Evolutionary conservation across 2,329 filamentous ascomycete species (phyloP).

Genomic region (Cladobotryum protrusum): DNA sequence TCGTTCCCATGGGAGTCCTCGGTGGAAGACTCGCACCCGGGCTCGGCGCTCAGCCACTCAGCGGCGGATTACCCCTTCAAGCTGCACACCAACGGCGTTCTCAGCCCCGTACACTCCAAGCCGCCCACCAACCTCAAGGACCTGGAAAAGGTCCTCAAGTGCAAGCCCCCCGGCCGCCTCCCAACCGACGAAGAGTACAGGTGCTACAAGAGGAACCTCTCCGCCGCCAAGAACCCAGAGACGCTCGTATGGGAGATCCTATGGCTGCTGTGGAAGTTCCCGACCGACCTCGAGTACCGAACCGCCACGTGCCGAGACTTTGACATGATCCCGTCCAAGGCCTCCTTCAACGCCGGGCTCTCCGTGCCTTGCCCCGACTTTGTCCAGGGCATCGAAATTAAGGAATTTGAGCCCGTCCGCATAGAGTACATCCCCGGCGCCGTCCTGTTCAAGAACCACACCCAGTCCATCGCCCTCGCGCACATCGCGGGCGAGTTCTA

Average conservation of each 20-base stretch:
- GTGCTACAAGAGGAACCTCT: not conserved
- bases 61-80: not conserved
- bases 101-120: not conserved
- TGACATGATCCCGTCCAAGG: slow-evolving; percentile 17
- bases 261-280: slow-evolving; percentile 16
- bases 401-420: slow-evolving; percentile 8
- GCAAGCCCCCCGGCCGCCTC: not conserved
- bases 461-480: slow-evolving; percentile 19
- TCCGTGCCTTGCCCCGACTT: slow-evolving; percentile 23
- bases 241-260: not conserved
- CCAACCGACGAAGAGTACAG: not conserved
- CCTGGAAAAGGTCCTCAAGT: not conserved
- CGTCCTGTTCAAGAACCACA: slow-evolving; percentile 15
- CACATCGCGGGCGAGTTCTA: slow-evolving; percentile 24
- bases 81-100: not conserved
- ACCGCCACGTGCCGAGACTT: slow-evolving; percentile 11
- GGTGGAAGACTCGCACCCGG: not conserved
- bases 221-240: not conserved
- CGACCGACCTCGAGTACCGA: slow-evolving; percentile 1
- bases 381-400: slow-evolving; percentile 18
- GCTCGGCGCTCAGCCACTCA: not conserved
- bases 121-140: not conserved
- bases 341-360: slow-evolving; percentile 23
- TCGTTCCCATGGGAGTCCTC: too few relatives aligned
- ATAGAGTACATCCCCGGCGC: slow-evolving; percentile 14